Evolutionary conservation across 768 basidiomycete genomes (phyloP), one percentile per base, ranked within the genome.

Genomic region (Termitomyces sp.): DNA sequence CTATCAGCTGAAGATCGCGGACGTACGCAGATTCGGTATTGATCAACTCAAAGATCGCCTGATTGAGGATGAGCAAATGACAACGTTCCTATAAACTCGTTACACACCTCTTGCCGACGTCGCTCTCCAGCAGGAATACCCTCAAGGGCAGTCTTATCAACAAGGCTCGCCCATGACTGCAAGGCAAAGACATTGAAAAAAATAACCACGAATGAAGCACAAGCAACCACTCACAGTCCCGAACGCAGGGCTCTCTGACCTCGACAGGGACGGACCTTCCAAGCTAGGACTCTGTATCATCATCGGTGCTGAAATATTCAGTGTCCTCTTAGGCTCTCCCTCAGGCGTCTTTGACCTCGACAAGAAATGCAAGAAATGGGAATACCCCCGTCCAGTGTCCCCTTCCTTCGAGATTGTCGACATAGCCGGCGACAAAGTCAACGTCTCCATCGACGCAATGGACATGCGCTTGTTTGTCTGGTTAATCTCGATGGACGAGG

Each of bases 31-130:
- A 81, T 69, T 99, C 96, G 0, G 96, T 98, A 6, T 81, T 81
- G 62, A 98, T 96, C 52, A 98, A 79, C 73, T 99, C 96, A 63
- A 98, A 98, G 51, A 97, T 96, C 0, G 92, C 89, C 86, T 90
- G 61, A 2, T 23, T 11, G 10, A 32, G 9, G 53, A 53, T 48
- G 29, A 47, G 6, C 7, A 41, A 57, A n/a, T 31, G 27, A 48
- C 51, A 34, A 19, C 41, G 27, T 32, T 34, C 19, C 31, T n/a
- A 21, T 11, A 10, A 45, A 31, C 29, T 21, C 19, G 21, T 41
- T 2, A 49, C 7, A 53, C 59, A 87, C 89, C 78, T 98, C 96
- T 72, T 98, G 96, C 53, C 95, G 80, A 57, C 85, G 87, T 44
- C 95, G 80, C 68, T 98, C 96, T 23, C 76, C 75, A 1, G 79